Evolutionary conservation across 2,329 filamentous ascomycete genomes (phyloP), one percentile per base, ranked within the genome.

Genomic region (Neocucurbitaria cava): DNA sequence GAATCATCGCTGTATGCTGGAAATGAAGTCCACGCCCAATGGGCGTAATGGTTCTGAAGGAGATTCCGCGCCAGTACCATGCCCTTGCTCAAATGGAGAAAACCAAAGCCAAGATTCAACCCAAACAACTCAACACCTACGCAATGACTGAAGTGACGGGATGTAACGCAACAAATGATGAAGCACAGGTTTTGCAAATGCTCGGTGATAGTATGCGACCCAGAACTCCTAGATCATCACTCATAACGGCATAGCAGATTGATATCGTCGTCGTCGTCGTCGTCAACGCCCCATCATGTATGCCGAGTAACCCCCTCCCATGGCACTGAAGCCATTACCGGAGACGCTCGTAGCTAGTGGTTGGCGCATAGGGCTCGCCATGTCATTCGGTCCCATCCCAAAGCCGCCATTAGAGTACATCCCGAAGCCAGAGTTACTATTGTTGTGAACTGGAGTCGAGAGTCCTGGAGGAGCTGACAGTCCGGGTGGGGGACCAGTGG

Each of bases 401-500:
- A 76, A 76, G 3, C 71, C 69, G 11, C 71, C 71, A 38, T 73
- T 76, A 39, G 73, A 69, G 43, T 75, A 76, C 68, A 74, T 69
- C 49, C 66, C 69, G 47, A 75, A 77, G 26, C 64, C 65, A 42
- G 70, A 71, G 36, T 64, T 55, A 11, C 64, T 64, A 43, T 70
- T 73, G 39, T 69, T 49, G 42, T 74, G 66, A n/a, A 59, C 56
- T 30, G 71, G 62, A 26, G 70, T 69, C 41, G 71, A 81, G 30
- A 94, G 80, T 11, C 90, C 91, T 1, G 91, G 90, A 13, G 92
- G 92, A 6, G 86, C 87, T 1, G 86, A 74, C 8, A 97, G 83
- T 2, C 93, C 93, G 0, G 93, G 93, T 11, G 93, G 93, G 21
- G 93, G 93, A 0, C 91, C 88, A 65, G 82, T 89, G 30, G 87